phyloP scores from a whole-genome alignment of 495 filamentous ascomycete species.

The Penicillium subrubescens region DNA sequence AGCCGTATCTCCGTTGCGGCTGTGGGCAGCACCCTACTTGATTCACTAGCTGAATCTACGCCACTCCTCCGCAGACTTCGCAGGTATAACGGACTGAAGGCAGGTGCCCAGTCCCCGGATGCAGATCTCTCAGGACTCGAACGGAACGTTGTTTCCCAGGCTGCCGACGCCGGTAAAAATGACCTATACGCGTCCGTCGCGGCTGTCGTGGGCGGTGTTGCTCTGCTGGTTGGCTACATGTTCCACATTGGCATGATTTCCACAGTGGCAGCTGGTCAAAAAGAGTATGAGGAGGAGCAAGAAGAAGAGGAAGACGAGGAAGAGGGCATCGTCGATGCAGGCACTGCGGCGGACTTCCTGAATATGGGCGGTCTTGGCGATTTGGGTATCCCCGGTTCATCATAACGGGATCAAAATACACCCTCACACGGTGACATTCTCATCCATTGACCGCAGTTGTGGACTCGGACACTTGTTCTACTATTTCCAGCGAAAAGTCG shows the following conservation, averaged over 20 bases:
- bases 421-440: background rate
- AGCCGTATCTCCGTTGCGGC: conserved; percentile 36
- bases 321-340: conserved; percentile 10
- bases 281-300: conserved; percentile 23
- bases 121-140: conserved; percentile 31
- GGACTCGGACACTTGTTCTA: conserved; percentile 7
- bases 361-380: conserved; percentile 6
- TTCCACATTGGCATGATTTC: conserved; percentile 36
- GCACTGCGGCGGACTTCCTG: conserved; percentile 24
- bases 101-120: conserved; percentile 32
- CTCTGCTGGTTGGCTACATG: conserved; percentile 46
- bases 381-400: background rate
- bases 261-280: conserved; percentile 8
- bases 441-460: background rate
- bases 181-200: conserved; percentile 45
- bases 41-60: conserved; percentile 42
- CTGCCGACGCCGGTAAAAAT: conserved; percentile 32
- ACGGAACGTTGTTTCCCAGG: conserved; percentile 26
- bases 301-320: conserved; percentile 5
- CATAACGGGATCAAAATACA: conserved; percentile 1
- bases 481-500: conserved; percentile 12
- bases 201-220: conserved; percentile 37
- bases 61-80: conserved; percentile 45
- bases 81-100: conserved; percentile 36
- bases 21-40: conserved; percentile 41